phyloP scores from a whole-genome alignment of 2,329 filamentous ascomycete genomes.

The Colletotrichum sojae region DNA sequence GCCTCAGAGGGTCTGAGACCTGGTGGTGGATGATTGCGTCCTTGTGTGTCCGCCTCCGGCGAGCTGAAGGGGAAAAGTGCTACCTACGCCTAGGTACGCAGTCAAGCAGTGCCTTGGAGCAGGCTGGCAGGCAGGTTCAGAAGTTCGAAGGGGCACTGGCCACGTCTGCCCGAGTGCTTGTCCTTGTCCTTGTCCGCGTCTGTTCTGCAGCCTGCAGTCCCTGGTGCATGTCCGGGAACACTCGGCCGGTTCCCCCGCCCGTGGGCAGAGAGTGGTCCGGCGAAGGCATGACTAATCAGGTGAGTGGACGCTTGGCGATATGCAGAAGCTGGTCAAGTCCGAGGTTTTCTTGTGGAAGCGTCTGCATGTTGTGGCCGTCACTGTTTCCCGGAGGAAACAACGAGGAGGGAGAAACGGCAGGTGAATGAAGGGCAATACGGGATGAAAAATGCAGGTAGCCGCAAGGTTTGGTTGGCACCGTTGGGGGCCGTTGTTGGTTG shows the following conservation, averaged over 20 bases:
- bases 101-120: too few relatives aligned
- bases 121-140: not conserved
- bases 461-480: not conserved
- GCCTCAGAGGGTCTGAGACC: not conserved
- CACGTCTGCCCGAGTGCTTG: not conserved
- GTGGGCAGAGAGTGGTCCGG: slow-evolving; percentile 21
- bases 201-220: too few relatives aligned
- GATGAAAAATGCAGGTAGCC: slow-evolving; percentile 13
- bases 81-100: too few relatives aligned
- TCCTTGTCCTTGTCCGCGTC: not conserved
- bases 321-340: not conserved
- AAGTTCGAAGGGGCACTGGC: not conserved
- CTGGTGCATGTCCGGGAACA: not conserved
- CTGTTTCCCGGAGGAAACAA: not conserved
- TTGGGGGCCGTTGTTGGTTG: too few relatives aligned
- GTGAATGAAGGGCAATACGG: not conserved
- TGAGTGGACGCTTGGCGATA: not conserved
- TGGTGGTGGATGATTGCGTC: slow-evolving; percentile 20
- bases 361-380: not conserved
- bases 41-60: slow-evolving; percentile 20
- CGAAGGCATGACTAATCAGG: slow-evolving; percentile 12
- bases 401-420: not conserved
- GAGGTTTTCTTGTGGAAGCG: not conserved
- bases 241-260: slow-evolving; percentile 23
- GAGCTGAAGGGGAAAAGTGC: slow-evolving; percentile 8